Percentiles rank a stretch among this genome's conserved stretches.
These are phyloP conservation scores for Atractiella rhizophila DNA, from an alignment of 768 basidiomycete genomes.

Conservation along the genomic window DNA sequence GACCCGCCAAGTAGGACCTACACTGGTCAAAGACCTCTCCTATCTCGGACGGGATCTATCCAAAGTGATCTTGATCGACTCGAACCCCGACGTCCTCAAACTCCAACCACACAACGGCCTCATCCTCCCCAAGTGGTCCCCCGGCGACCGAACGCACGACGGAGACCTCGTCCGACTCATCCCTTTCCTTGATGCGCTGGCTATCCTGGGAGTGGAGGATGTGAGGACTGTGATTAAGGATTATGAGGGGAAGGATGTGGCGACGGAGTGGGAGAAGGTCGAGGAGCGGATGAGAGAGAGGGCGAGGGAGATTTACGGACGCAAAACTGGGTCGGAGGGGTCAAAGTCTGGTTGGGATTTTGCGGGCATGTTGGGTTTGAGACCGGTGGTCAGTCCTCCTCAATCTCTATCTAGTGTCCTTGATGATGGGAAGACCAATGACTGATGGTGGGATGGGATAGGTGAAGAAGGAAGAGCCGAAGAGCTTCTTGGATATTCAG, in stretches of 20 bases:
- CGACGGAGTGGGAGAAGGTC: slow-evolving; percentile 47
- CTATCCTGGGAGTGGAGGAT: slow-evolving; percentile 52
- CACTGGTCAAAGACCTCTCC: slow-evolving; percentile 78
- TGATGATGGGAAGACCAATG: too few species aligned
- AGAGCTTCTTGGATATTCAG: too few species aligned
- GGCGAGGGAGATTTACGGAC: slow-evolving; percentile 6
- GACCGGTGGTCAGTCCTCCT: too few species aligned
- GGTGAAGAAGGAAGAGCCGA: too few species aligned
- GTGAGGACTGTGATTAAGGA: slow-evolving; percentile 64
- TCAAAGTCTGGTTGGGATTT: slow-evolving; percentile 4
- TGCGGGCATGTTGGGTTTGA: slow-evolving; percentile 1
- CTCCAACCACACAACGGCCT: slow-evolving; percentile 75
- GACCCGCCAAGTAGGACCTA: slow-evolving; percentile 55
- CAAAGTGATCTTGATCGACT: slow-evolving; percentile 69
- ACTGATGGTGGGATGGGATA: too few species aligned
- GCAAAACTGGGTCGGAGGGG: slow-evolving; percentile 4
- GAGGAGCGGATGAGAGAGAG: slow-evolving; percentile 17
- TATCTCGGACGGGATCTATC: slow-evolving; percentile 83
- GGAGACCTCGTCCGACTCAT: slow-evolving; percentile 67
- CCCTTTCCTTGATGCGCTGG: slow-evolving; percentile 92
- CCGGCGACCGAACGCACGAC: slow-evolving; percentile 34
- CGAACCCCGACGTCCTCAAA: slow-evolving; percentile 45
- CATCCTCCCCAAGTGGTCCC: slow-evolving; percentile 61
- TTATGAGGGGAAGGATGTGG: slow-evolving; percentile 68
- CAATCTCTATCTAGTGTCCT: too few species aligned